Conservation (phyloP, 345 rosid species). For the Cochlearia excelsa region DNA sequence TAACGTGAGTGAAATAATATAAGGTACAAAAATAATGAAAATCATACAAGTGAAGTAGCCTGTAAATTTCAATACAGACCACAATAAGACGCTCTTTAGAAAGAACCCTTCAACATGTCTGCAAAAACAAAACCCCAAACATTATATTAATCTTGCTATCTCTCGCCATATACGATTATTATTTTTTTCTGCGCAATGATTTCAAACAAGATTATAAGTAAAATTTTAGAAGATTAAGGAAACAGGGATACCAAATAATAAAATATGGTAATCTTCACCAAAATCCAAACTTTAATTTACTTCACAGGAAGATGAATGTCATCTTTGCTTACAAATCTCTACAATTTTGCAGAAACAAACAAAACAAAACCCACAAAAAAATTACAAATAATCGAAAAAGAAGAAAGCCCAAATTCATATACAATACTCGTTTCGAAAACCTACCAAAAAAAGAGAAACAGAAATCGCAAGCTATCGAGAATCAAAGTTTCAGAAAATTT, state of each 20-base stretch:
- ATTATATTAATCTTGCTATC: too few relatives aligned
- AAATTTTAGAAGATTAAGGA: not conserved
- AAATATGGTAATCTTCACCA: not conserved
- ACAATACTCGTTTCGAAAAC: not conserved
- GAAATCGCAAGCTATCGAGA: constrained; percentile 1
- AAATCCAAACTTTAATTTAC: not conserved
- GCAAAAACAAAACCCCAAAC: constrained; percentile 22
- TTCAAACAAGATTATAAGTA: not conserved
- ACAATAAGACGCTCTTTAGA: constrained; percentile 64
- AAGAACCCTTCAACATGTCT: constrained; percentile 85
- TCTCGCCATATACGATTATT: not conserved
- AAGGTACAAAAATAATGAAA: not conserved
- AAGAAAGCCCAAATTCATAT: constrained; percentile 25
- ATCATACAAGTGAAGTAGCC: not conserved
- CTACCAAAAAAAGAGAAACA: not conserved
- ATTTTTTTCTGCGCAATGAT: not conserved
- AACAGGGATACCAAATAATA: not conserved
- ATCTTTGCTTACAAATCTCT: constrained; percentile 8
- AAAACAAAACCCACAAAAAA: not conserved
- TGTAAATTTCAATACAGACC: not conserved
- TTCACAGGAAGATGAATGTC: constrained; percentile 2
- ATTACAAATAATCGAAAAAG: not conserved
- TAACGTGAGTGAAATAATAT: constrained; percentile 27
- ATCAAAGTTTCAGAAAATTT: not conserved
- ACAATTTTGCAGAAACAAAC: not conserved